phyloP scores from a whole-genome alignment of 2,329 filamentous ascomycete species.

The Dothiorella sarmentorum region DNA sequence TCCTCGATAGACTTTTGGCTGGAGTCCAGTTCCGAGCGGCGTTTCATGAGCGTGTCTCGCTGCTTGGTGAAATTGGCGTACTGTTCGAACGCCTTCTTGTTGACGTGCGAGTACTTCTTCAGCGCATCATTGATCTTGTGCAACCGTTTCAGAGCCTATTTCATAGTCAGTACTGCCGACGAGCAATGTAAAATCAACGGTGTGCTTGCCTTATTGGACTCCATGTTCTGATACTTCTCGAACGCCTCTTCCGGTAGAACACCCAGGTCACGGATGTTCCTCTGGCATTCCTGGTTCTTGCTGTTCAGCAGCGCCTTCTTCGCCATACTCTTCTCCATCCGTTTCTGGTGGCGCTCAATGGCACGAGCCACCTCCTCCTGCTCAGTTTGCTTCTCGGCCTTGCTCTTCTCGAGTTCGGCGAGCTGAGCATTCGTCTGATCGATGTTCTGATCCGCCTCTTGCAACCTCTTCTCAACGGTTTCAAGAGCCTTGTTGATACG shows the following conservation, averaged over 20 bases:
- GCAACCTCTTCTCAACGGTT: constrained; percentile 64
- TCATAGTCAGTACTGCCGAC: constrained; percentile 20
- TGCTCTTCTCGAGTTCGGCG: constrained; percentile 56
- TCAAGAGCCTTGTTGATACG: constrained; percentile 68
- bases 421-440: constrained; percentile 57
- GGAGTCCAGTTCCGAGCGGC: constrained; percentile 80
- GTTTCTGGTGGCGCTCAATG: constrained; percentile 83
- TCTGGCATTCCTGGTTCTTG: constrained; percentile 74
- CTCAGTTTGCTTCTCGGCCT: constrained; percentile 63
- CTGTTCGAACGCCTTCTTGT: constrained; percentile 99
- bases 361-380: constrained; percentile 72
- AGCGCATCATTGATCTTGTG: constrained; percentile 89
- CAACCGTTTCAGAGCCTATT: constrained; percentile 57
- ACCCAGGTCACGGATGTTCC: constrained; percentile 88
- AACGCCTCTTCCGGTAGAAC: constrained; percentile 93
- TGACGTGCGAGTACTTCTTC: constrained; percentile 97
- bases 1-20: constrained; percentile 87
- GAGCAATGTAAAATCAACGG: constrained; percentile 35
- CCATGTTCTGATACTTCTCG: constrained; percentile 81
- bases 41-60: constrained; percentile 79
- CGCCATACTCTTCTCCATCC: constrained; percentile 87
- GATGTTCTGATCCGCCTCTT: constrained; percentile 70
- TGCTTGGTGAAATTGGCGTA: constrained; percentile 96
- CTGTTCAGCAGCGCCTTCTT: constrained; percentile 77
- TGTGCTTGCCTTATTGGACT: constrained; percentile 61